Evolutionary conservation across 768 basidiomycete species (phyloP).

Genomic region (Pleurotus cornucopiae): DNA sequence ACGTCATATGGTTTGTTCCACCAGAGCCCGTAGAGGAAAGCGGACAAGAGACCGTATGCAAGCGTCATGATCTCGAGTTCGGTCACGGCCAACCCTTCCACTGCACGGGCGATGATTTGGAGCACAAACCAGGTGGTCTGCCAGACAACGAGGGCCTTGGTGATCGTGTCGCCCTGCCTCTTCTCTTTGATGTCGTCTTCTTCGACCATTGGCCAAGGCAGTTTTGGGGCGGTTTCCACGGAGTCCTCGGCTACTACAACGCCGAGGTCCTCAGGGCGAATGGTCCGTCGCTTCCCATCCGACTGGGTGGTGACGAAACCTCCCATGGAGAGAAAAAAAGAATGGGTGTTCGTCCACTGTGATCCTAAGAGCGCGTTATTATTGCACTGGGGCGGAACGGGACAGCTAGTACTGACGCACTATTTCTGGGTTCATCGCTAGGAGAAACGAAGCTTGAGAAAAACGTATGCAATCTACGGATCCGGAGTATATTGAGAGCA

Average conservation of each 20-base stretch:
- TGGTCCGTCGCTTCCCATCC: background rate
- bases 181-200: conserved; percentile 16
- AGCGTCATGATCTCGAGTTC: conserved; percentile 32
- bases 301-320: background rate
- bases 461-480: too few relatives aligned
- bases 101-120: conserved; percentile 23
- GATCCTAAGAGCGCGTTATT: background rate
- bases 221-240: background rate
- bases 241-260: background rate
- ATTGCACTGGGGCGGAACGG: background rate
- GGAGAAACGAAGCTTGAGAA: too few relatives aligned
- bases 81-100: conserved; percentile 22
- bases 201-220: conserved; percentile 4
- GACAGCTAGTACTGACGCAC: too few relatives aligned
- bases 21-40: conserved; percentile 28
- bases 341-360: background rate
- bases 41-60: conserved; percentile 25
- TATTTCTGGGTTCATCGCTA: too few relatives aligned
- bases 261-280: background rate
- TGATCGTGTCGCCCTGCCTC: conserved; percentile 28
- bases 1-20: conserved; percentile 37
- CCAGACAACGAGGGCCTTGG: conserved; percentile 27
- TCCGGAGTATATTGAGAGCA: too few relatives aligned
- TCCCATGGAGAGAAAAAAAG: background rate
- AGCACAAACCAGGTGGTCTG: conserved; percentile 32